Conservation (phyloP, 2,329 filamentous ascomycete genomes). For the Colletotrichum sp. region DNA sequence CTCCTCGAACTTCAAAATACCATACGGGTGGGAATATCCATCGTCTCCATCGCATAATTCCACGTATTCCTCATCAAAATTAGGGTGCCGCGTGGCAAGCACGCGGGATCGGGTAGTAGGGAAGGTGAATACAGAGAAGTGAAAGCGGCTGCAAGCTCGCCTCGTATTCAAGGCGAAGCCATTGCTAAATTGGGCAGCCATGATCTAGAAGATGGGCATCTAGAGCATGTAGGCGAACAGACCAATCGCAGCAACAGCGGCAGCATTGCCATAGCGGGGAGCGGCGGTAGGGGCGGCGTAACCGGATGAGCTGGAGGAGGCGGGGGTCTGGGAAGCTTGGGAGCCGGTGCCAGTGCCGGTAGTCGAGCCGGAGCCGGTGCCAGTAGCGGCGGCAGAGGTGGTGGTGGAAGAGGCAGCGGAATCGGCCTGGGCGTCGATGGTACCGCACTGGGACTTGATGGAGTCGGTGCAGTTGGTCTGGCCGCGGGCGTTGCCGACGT, state of each 20-base stretch:
- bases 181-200: not conserved
- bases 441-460: conserved; percentile 55
- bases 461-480: conserved; percentile 54
- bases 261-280: conserved; percentile 46
- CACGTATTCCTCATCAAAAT: conserved; percentile 21
- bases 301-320: conserved; percentile 28
- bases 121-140: conserved; percentile 24
- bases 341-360: not conserved
- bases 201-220: not conserved
- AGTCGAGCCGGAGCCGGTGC: not conserved
- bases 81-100: conserved; percentile 7
- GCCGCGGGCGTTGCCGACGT: conserved; percentile 43
- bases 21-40: conserved; percentile 22
- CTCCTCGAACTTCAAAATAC: conserved; percentile 18
- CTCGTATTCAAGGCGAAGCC: not conserved
- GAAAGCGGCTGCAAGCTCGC: not conserved
- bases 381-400: conserved; percentile 18
- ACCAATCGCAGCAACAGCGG: conserved; percentile 54
- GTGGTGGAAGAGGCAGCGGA: conserved; percentile 12
- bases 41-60: conserved; percentile 20
- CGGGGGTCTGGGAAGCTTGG: conserved; percentile 20
- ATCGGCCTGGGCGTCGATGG: conserved; percentile 26
- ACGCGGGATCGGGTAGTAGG: conserved; percentile 17
- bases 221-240: conserved; percentile 59
- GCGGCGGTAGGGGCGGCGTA: conserved; percentile 48